These are phyloP conservation scores for Haplosporangium sp. DNA, from an alignment of 371 early-diverging fungal genomes.

Conservation along the genomic window DNA sequence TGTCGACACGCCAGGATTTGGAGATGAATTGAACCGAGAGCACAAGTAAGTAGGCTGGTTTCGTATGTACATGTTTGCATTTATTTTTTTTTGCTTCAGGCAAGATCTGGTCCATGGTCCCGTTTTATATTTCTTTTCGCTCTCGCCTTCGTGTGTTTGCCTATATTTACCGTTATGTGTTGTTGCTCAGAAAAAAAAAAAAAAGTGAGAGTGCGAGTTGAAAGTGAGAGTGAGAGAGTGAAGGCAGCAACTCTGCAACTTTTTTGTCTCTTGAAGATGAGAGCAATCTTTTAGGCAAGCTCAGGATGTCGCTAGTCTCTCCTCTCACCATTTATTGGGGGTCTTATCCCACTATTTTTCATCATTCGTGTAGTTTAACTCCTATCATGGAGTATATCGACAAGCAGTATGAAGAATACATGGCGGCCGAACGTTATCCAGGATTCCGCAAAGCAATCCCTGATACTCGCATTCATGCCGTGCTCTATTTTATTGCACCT, in stretches of 20 bases:
- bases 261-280: not conserved
- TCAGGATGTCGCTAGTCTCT: conserved; percentile 21
- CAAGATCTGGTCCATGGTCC: not conserved
- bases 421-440: conserved; percentile 91
- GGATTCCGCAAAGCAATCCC: conserved; percentile 73
- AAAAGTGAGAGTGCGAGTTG: too few relatives aligned
- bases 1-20: conserved; percentile 97
- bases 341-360: not conserved
- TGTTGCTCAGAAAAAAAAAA: too few relatives aligned
- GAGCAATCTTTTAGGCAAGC: not conserved
- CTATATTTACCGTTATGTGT: too few relatives aligned
- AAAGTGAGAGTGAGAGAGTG: too few relatives aligned
- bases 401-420: conserved; percentile 88
- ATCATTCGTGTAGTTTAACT: conserved; percentile 62
- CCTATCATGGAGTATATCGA: conserved; percentile 93
- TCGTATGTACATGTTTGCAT: conserved; percentile 39
- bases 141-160: too few relatives aligned
- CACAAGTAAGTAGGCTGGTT: conserved; percentile 74
- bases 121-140: not conserved
- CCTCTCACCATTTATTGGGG: not conserved
- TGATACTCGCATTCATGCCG: conserved; percentile 95
- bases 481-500: conserved; percentile 95
- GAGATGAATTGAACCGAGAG: conserved; percentile 82
- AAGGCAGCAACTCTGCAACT: too few relatives aligned
- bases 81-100: conserved; percentile 49